phyloP scores from a whole-genome alignment of 345 rosid genomes.

The Eucalyptus brandiana region DNA sequence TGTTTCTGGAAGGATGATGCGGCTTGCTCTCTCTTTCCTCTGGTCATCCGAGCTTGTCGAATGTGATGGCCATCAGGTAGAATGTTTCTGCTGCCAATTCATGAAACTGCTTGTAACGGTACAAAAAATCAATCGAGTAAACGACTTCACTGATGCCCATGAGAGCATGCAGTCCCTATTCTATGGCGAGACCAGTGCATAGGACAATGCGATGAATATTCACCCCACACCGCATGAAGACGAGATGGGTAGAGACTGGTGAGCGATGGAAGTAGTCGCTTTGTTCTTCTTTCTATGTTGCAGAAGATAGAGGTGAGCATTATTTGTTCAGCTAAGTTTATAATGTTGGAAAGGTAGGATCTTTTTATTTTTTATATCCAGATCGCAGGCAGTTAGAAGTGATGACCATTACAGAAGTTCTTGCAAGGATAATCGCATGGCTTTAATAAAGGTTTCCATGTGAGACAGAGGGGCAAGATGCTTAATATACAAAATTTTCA shows the following conservation, averaged over 20 bases:
- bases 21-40: conserved; percentile 69
- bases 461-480: background rate
- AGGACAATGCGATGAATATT: background rate
- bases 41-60: conserved; percentile 41
- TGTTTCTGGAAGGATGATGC: conserved; percentile 69
- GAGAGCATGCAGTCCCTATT: background rate
- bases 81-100: conserved; percentile 84
- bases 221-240: background rate
- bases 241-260: background rate
- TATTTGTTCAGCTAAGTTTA: background rate
- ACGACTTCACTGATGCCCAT: background rate
- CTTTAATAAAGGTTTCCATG: background rate
- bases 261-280: background rate
- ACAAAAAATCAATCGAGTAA: background rate
- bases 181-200: background rate
- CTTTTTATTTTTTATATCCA: background rate
- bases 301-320: background rate
- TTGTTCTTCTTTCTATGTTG: background rate
- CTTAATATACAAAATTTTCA: background rate
- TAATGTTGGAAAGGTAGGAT: background rate
- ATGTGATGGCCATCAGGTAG: conserved; percentile 64
- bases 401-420: background rate
- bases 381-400: background rate
- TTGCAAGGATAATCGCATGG: background rate
- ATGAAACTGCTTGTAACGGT: conserved; percentile 50